phyloP scores from a whole-genome alignment of 1,284 basidiomycete species.

The Microbotryum intermedium region DNA sequence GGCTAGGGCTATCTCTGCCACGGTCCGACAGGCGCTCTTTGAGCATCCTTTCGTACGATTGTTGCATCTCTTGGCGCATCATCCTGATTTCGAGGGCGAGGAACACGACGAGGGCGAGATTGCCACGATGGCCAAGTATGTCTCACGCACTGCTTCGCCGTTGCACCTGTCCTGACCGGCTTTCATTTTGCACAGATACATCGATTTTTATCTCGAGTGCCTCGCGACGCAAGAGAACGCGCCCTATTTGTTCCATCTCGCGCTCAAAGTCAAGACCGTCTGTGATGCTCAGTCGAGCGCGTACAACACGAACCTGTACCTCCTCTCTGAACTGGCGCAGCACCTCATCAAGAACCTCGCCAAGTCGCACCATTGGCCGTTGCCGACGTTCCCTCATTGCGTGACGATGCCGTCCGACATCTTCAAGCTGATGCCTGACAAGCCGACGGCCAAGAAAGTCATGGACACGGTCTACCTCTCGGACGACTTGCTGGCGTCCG shows the following conservation, averaged over 20 bases:
- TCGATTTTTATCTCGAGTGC: conserved; percentile 77
- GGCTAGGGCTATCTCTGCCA: conserved; percentile 36
- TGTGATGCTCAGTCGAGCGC: conserved; percentile 60
- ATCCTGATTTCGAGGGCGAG: conserved; percentile 67
- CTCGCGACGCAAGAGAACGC: conserved; percentile 69
- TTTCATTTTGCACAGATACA: conserved; percentile 52
- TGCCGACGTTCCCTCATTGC: conserved; percentile 67
- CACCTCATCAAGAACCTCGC: conserved; percentile 68
- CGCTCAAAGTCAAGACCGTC: conserved; percentile 75
- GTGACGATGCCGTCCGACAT: conserved; percentile 75
- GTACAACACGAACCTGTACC: conserved; percentile 75
- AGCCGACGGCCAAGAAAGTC: conserved; percentile 32
- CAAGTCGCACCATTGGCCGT: conserved; percentile 59
- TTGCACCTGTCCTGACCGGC: conserved; percentile 6
- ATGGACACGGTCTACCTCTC: conserved; percentile 53
- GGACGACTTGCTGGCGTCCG: conserved; percentile 51
- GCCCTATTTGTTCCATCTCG: conserved; percentile 71
- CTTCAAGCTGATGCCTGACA: conserved; percentile 43
- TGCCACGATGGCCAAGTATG: conserved; percentile 13
- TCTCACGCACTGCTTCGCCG: background rate
- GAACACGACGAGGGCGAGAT: conserved; percentile 9
- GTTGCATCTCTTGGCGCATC: conserved; percentile 80
- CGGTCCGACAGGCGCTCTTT: conserved; percentile 56
- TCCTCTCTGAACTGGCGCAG: conserved; percentile 80
- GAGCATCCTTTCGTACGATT: conserved; percentile 79